Percentiles rank a stretch among this genome's conserved stretches.
Evolutionary conservation across 2,329 filamentous ascomycete species (phyloP).

Genomic region (Stachybotrys chlorohalonatus): DNA sequence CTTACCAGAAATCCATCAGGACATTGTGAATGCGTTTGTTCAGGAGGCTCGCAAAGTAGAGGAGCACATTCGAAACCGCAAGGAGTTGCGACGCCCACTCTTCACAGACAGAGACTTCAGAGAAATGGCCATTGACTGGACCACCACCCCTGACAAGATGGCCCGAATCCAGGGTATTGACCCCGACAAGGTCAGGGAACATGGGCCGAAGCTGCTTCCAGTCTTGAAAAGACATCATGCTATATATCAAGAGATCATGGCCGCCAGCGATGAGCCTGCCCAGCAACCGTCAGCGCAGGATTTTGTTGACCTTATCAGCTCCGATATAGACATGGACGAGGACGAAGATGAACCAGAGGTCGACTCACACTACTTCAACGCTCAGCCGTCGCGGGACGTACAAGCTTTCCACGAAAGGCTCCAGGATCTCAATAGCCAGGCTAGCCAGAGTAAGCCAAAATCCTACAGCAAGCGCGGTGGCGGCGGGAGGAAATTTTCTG

Average conservation of each 20-base stretch:
- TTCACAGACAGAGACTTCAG: conserved; percentile 64
- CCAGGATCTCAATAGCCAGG: conserved; percentile 16
- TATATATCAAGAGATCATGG: conserved; percentile 43
- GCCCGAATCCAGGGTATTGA: conserved; percentile 54
- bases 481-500: conserved; percentile 16
- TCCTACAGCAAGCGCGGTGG: conserved; percentile 16
- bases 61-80: conserved; percentile 51
- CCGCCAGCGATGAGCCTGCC: conserved; percentile 15
- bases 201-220: conserved; percentile 52
- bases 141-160: conserved; percentile 53
- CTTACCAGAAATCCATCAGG: conserved; percentile 51
- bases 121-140: conserved; percentile 65
- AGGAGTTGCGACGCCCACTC: conserved; percentile 45
- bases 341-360: conserved; percentile 27
- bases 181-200: conserved; percentile 48
- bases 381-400: conserved; percentile 16
- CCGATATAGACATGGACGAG: conserved; percentile 28
- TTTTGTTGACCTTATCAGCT: conserved; percentile 48
- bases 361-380: conserved; percentile 39
- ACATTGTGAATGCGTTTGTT: conserved; percentile 58
- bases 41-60: conserved; percentile 50
- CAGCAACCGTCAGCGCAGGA: conserved; percentile 19
- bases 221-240: conserved; percentile 42
- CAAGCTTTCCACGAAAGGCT: conserved; percentile 24
- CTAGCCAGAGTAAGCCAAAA: conserved; percentile 7